Conservation (phyloP, 331 rosid species). For the Stylosanthes scabra region DNA sequence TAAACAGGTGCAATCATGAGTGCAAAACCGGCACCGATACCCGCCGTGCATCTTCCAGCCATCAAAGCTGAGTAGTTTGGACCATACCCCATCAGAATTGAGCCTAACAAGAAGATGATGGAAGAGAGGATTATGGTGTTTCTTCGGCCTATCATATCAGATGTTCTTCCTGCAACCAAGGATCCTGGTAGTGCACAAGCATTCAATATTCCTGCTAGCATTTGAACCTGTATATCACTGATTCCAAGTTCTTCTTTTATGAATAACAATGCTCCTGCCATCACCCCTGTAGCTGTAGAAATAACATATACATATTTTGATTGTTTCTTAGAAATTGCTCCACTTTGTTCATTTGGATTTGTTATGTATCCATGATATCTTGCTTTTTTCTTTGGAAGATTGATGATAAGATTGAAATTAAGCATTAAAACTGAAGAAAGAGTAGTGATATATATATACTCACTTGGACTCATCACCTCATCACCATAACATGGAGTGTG, state of each 20-base stretch:
- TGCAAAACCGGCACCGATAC: slow-evolving; percentile 75
- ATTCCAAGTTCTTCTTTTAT: slow-evolving; percentile 72
- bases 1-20: slow-evolving; percentile 69
- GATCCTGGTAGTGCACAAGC: slow-evolving; percentile 60
- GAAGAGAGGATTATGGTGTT: slow-evolving; percentile 62
- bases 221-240: slow-evolving; percentile 60
- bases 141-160: slow-evolving; percentile 73
- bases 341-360: not conserved
- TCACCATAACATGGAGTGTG: too few species aligned
- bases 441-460: too few species aligned
- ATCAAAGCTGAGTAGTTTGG: slow-evolving; percentile 59
- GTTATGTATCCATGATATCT: not conserved
- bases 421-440: too few species aligned
- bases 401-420: too few species aligned
- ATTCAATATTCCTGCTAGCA: slow-evolving; percentile 70
- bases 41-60: slow-evolving; percentile 65
- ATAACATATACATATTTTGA: too few species aligned
- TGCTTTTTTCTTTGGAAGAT: too few species aligned
- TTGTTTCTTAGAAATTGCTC: not conserved
- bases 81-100: slow-evolving; percentile 74
- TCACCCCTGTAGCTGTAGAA: slow-evolving; percentile 61
- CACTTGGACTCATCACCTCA: too few species aligned
- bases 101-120: slow-evolving; percentile 58
- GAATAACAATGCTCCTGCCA: slow-evolving; percentile 84
- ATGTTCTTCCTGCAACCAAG: slow-evolving; percentile 62